Conservation (phyloP, 2,329 filamentous ascomycete genomes). For the Endoconidiophora polonica region DNA sequence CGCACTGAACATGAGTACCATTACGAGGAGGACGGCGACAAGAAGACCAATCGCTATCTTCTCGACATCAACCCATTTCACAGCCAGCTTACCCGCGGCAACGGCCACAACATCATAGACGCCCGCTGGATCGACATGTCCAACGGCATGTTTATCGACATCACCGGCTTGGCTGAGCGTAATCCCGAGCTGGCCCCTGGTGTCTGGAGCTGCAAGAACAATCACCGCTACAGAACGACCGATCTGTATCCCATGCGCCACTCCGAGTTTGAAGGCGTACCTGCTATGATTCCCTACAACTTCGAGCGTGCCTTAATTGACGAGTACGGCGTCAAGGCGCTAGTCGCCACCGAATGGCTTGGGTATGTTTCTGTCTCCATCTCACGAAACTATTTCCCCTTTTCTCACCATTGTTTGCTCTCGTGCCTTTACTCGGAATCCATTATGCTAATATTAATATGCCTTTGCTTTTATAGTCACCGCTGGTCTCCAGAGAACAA, state of each 20-base stretch:
- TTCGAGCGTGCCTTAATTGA: conserved; percentile 48
- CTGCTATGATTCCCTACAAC: conserved; percentile 50
- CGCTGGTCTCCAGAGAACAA: conserved; percentile 39
- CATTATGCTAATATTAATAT: conserved; percentile 1
- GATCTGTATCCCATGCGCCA: conserved; percentile 63
- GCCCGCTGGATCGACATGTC: conserved; percentile 63
- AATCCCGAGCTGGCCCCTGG: conserved; percentile 42
- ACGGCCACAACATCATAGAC: conserved; percentile 67
- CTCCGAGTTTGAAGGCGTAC: conserved; percentile 58
- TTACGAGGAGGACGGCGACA: conserved; percentile 27
- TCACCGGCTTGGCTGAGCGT: conserved; percentile 58
- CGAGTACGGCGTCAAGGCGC: conserved; percentile 47
- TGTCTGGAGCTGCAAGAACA: conserved; percentile 65
- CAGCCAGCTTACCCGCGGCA: conserved; percentile 40
- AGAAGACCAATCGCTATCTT: conserved; percentile 39
- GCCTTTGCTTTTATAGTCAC: conserved; percentile 29
- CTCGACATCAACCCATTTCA: conserved; percentile 64
- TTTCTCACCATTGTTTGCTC: conserved; percentile 2
- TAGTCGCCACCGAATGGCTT: conserved; percentile 43
- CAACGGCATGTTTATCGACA: conserved; percentile 70
- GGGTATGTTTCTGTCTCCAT: conserved; percentile 30
- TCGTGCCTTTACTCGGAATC: background rate
- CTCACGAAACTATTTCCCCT: conserved; percentile 2
- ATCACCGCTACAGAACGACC: conserved; percentile 50
- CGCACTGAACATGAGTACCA: conserved; percentile 45